Percentiles rank a stretch among this genome's conserved stretches.
Evolutionary conservation across 2,329 filamentous ascomycete genomes (phyloP).

Genomic region (Colletotrichum filicis): DNA sequence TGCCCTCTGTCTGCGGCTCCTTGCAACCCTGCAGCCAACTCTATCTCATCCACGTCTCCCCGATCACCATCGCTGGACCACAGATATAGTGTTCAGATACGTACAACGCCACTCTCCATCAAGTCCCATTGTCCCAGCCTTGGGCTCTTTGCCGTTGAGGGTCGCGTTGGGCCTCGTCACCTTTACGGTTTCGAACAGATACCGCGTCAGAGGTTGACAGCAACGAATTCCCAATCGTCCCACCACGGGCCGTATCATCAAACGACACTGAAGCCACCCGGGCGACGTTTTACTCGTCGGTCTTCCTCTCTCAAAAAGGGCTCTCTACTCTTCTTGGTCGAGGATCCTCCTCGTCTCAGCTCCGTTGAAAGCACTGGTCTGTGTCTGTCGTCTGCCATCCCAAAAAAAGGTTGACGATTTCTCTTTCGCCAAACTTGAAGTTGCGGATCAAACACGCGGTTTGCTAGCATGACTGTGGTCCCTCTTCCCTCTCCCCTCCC

Average conservation of each 20-base stretch:
- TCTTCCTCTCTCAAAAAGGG: neutral
- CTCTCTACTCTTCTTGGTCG: neutral
- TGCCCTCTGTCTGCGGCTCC: constrained; percentile 25
- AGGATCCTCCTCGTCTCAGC: constrained; percentile 24
- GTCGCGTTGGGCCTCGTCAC: constrained; percentile 14
- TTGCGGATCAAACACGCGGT: constrained; percentile 27
- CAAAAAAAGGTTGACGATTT: constrained; percentile 8
- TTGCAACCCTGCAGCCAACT: neutral
- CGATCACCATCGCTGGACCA: neutral
- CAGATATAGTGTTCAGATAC: neutral
- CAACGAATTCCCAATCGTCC: neutral
- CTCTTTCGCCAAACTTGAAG: constrained; percentile 14
- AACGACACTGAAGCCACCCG: constrained; percentile 3
- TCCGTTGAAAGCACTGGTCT: neutral
- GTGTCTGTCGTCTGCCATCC: constrained; percentile 18
- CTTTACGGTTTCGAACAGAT: constrained; percentile 17
- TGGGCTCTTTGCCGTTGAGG: neutral
- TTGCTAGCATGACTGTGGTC: constrained; percentile 14
- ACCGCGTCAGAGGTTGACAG: constrained; percentile 26
- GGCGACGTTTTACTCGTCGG: neutral
- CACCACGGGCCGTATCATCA: constrained; percentile 16
- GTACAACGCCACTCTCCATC: neutral
- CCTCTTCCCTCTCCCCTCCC: neutral
- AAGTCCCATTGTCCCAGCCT: neutral
- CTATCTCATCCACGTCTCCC: neutral